Evolutionary conservation across 129 eudicot species (phyloP).

Genomic region (Solidago caesia): DNA sequence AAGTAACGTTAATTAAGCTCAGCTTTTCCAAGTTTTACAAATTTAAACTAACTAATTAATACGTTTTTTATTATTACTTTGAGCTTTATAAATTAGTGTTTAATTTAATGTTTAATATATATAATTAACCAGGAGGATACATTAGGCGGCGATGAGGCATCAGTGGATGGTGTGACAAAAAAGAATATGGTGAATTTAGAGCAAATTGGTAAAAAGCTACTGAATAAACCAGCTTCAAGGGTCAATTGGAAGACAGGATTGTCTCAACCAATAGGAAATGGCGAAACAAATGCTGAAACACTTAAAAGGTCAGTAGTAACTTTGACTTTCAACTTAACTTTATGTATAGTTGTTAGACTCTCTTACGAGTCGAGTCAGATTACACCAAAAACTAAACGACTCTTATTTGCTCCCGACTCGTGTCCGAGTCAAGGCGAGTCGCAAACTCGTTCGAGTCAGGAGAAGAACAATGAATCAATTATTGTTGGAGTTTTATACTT

Average conservation of each 20-base stretch:
- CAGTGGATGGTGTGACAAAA: conserved; percentile 41
- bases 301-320: conserved; percentile 38
- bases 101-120: too few relatives aligned
- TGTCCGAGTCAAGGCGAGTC: too few relatives aligned
- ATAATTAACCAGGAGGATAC: conserved; percentile 44
- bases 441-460: too few relatives aligned
- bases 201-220: conserved; percentile 44
- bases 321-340: neutral
- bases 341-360: too few relatives aligned
- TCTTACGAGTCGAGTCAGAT: too few relatives aligned
- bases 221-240: conserved; percentile 48
- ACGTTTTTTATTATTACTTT: neutral
- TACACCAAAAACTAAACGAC: too few relatives aligned
- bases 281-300: conserved; percentile 47
- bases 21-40: neutral
- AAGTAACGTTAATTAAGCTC: conserved; percentile 26
- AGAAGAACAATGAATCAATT: too few relatives aligned
- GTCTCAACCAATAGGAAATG: conserved; percentile 31
- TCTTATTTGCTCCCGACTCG: too few relatives aligned
- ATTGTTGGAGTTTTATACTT: too few relatives aligned
- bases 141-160: conserved; percentile 38
- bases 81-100: neutral
- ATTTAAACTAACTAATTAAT: too few relatives aligned
- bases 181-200: conserved; percentile 48
- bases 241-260: conserved; percentile 41